Base-by-base conservation (phyloP, 2,329 filamentous ascomycete species). In the Apiospora koreana region DNA sequence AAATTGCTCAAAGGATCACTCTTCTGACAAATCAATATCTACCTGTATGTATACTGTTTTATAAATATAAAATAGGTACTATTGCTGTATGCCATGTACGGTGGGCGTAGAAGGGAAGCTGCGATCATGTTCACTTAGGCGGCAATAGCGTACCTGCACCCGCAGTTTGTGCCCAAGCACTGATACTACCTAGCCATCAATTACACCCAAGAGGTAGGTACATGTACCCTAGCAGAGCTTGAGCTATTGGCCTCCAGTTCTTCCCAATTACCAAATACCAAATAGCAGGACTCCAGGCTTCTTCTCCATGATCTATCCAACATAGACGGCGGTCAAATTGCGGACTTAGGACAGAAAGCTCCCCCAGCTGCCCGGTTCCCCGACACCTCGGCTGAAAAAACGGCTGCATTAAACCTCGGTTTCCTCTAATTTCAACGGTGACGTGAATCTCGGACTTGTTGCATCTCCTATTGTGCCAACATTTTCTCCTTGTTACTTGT, bases 401-500 rank as follows among this genome's bases (percentile, higher is more conserved):
- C 54, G 54, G 54, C 54, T 62, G 54, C 21, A 31, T n/a, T 12
- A 31, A 38, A 38, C 54, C 54, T 62, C 54, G 54, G 54, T 5
- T 38, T 62, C 28, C 14, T 62, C 31, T 54, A 28, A 38, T 38
- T 38, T 9, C 54, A 31, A 62, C 18, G 16, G 31, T n/a, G 21
- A 38, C 54, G 54, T 62, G 18, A 62, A 38, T 21, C 31, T 7
- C 16, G 54, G 21, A n/a, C 31, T 38, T 38, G 31, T 23, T 62
- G 54, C 21, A 23, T 62, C 54, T 38, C 54, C 54, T 62, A 62
- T 23, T 62, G 54, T 35, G 31, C n/a, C 54, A 38, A n/a, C 38
- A n/a, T 62, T 62, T 62, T 62, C 54, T 62, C 28, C 54, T 23
- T 62, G 54, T 62, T 58, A 28, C 54, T 62, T 62, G 54, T 62